Conservation (phyloP, 495 filamentous ascomycete genomes). For the Aspergillus cristatus region DNA sequence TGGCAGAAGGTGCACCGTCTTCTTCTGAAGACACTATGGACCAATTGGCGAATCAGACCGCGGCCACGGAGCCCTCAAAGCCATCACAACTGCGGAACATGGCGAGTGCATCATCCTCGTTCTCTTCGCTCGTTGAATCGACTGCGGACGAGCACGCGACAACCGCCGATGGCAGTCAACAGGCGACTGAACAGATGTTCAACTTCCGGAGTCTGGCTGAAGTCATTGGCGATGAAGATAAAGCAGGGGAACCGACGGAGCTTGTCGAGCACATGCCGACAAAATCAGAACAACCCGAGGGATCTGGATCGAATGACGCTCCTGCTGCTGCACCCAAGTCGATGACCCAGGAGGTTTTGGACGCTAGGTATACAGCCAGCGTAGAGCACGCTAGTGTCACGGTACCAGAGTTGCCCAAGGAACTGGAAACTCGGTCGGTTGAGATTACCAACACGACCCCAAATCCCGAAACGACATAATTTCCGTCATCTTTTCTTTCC, state of each 20-base stretch:
- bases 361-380: conserved; percentile 2
- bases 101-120: conserved; percentile 73
- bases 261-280: conserved; percentile 29
- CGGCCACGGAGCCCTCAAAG: conserved; percentile 27
- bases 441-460: conserved; percentile 21
- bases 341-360: not conserved
- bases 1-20: not conserved
- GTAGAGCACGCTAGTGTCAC: conserved; percentile 6
- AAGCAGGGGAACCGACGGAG: conserved; percentile 32
- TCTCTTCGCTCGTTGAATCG: conserved; percentile 64
- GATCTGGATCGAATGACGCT: conserved; percentile 14
- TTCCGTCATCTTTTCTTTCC: conserved; percentile 1
- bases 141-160: conserved; percentile 36
- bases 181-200: conserved; percentile 69
- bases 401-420: conserved; percentile 16
- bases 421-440: conserved; percentile 31
- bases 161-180: conserved; percentile 40
- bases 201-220: conserved; percentile 84
- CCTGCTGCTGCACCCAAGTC: conserved; percentile 13
- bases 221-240: conserved; percentile 68
- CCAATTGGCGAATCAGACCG: no score
- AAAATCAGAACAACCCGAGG: conserved; percentile 9
- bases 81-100: conserved; percentile 69
- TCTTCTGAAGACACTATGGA: no score
- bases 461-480: conserved; percentile 17